A percentile compares a stretch with the other conserved stretches of the same genome.
phyloP scores from a whole-genome alignment of 768 basidiomycete species.

The Auriscalpium orientale region DNA sequence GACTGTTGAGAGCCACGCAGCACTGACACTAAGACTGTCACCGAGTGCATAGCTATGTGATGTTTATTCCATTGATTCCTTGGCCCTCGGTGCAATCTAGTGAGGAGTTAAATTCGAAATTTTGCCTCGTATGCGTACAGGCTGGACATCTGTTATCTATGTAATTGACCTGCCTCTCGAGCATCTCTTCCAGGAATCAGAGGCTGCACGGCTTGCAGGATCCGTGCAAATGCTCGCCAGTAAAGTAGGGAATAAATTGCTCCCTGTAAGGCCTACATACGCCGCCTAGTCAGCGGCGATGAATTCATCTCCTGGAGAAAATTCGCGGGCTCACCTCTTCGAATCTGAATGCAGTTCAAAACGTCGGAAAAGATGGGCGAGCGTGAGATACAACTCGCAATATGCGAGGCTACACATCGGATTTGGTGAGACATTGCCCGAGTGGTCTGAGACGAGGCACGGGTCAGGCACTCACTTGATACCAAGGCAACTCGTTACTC shows the following conservation, averaged over 20 bases:
- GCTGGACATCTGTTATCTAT: no score
- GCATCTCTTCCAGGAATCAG: no score
- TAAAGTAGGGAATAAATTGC: constrained; percentile 1
- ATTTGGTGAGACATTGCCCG: neutral
- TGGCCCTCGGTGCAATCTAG: no score
- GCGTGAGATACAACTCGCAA: neutral
- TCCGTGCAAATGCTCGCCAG: constrained; percentile 1
- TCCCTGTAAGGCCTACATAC: neutral
- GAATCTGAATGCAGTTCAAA: neutral
- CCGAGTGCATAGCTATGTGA: no score
- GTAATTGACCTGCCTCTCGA: no score
- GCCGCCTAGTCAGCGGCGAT: no score
- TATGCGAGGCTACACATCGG: constrained; percentile 1
- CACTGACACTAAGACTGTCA: no score
- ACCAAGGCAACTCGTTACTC: neutral
- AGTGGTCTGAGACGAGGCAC: neutral
- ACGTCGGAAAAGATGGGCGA: constrained; percentile 2
- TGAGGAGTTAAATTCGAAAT: no score
- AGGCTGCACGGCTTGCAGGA: neutral
- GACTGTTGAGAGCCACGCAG: neutral
- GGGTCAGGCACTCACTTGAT: neutral
- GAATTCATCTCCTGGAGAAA: no score
- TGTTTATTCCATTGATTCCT: no score
- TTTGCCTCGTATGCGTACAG: no score
- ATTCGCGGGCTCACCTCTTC: neutral